A percentile compares a stretch with the other conserved stretches of the same genome.
These are phyloP conservation scores for Mycena alexandri DNA, from an alignment of 768 basidiomycete genomes.

Conservation along the genomic window DNA sequence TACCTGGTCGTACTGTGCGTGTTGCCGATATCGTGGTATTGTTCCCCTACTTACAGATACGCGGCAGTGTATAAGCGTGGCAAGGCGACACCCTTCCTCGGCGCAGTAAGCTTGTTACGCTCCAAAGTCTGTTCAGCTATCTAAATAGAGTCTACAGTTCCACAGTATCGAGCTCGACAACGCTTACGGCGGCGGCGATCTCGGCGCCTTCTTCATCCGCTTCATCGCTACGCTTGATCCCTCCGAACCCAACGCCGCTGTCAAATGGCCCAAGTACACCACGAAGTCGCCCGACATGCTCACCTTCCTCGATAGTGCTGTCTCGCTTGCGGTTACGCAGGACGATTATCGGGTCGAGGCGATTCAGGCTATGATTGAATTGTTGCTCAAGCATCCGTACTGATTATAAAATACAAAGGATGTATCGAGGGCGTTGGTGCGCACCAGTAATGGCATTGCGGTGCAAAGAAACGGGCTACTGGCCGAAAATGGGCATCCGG, in stretches of 20 bases:
- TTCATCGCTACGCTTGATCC: slow-evolving; percentile 44
- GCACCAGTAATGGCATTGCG: too few species aligned
- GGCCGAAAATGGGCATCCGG: too few species aligned
- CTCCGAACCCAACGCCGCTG: slow-evolving; percentile 21
- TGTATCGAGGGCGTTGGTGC: background rate
- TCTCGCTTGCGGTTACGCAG: slow-evolving; percentile 31
- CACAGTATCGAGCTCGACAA: slow-evolving; percentile 18
- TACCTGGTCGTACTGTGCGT: slow-evolving; percentile 18
- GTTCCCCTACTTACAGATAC: background rate
- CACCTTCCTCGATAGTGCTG: slow-evolving; percentile 39
- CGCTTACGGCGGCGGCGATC: slow-evolving; percentile 38
- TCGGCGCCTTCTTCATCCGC: slow-evolving; percentile 39
- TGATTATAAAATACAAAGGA: slow-evolving; percentile 14
- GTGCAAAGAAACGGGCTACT: too few species aligned
- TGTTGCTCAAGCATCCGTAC: slow-evolving; percentile 26
- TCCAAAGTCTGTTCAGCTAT: background rate
- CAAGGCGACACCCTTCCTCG: slow-evolving; percentile 20
- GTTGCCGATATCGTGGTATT: too few species aligned
- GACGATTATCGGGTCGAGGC: slow-evolving; percentile 41
- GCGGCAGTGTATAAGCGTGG: slow-evolving; percentile 22
- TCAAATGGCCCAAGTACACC: slow-evolving; percentile 43
- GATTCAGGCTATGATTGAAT: slow-evolving; percentile 25
- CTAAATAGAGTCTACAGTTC: background rate
- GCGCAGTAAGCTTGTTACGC: slow-evolving; percentile 10
- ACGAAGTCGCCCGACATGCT: slow-evolving; percentile 33